Conservation (phyloP, 768 basidiomycete species). For the Dentipellis sp. region DNA sequence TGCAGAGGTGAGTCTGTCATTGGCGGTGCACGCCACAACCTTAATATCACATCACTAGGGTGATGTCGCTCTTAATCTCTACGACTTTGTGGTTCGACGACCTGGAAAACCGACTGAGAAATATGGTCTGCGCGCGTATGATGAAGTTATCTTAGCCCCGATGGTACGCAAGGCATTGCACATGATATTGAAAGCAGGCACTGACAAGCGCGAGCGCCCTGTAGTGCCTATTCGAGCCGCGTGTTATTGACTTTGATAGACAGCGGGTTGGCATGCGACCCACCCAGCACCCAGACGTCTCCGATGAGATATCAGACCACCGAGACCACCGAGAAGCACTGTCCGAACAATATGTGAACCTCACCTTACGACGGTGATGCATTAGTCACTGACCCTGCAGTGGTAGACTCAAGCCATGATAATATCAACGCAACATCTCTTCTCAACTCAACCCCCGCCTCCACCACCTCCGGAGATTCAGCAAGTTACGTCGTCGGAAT, state of each 20-base stretch:
- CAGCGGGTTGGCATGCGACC: conserved; percentile 47
- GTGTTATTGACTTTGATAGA: conserved; percentile 81
- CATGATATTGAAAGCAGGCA: not conserved
- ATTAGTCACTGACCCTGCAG: not conserved
- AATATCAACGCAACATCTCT: conserved; percentile 79
- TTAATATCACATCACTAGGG: conserved; percentile 36
- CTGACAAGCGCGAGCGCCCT: not conserved
- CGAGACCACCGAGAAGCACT: conserved; percentile 12
- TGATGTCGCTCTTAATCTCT: conserved; percentile 83
- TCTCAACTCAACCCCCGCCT: conserved; percentile 22
- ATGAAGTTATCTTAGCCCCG: conserved; percentile 90
- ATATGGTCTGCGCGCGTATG: conserved; percentile 85
- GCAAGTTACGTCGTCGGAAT: conserved; percentile 10
- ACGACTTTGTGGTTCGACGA: conserved; percentile 80
- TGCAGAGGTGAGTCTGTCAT: conserved; percentile 56
- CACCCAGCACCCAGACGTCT: conserved; percentile 48
- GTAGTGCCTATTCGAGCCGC: conserved; percentile 89
- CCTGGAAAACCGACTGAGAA: conserved; percentile 75
- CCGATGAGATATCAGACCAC: conserved; percentile 59
- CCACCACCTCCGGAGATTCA: conserved; percentile 4
- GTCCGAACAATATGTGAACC: conserved; percentile 29
- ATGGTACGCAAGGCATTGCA: conserved; percentile 47
- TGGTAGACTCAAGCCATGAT: conserved; percentile 82
- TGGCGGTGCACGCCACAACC: not conserved
- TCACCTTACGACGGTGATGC: not conserved